Evolutionary conservation across 164 flowering plant genomes (phyloP).

Genomic region (Hamamelis virginiana): DNA sequence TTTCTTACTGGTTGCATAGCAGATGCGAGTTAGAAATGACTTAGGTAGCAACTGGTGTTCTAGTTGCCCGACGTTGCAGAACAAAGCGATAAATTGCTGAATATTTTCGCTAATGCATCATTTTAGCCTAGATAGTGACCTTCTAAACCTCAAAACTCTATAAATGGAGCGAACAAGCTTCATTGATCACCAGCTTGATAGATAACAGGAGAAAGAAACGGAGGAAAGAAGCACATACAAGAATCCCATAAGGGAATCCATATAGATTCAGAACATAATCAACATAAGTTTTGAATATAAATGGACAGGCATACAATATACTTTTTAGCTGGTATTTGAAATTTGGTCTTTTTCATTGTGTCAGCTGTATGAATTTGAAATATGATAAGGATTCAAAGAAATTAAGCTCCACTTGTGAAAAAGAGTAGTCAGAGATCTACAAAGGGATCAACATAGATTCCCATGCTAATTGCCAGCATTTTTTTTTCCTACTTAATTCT

Average conservation of each 20-base stretch:
- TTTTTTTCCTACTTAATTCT: not conserved
- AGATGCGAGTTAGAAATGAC: conserved; percentile 72
- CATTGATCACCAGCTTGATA: not conserved
- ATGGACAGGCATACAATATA: too few species aligned
- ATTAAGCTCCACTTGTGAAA: not conserved
- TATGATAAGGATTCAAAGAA: not conserved
- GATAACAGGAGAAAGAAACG: not conserved
- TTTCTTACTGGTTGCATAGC: conserved; percentile 64
- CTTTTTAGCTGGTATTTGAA: not conserved
- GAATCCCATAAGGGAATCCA: not conserved
- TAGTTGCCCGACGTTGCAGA: conserved; percentile 55
- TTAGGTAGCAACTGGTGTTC: conserved; percentile 70
- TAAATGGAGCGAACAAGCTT: too few species aligned
- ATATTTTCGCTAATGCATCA: too few species aligned
- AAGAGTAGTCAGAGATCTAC: not conserved
- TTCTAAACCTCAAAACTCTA: too few species aligned
- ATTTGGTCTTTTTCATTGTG: not conserved
- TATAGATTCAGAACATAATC: not conserved
- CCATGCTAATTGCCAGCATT: not conserved
- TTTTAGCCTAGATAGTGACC: too few species aligned
- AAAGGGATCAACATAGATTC: not conserved
- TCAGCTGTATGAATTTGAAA: not conserved
- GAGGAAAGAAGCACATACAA: not conserved
- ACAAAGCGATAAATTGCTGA: conserved; percentile 48
- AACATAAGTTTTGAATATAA: too few species aligned